Evolutionary conservation across 352 stramenopile genomes (phyloP).

Genomic region (Phytophthora cryptogea): DNA sequence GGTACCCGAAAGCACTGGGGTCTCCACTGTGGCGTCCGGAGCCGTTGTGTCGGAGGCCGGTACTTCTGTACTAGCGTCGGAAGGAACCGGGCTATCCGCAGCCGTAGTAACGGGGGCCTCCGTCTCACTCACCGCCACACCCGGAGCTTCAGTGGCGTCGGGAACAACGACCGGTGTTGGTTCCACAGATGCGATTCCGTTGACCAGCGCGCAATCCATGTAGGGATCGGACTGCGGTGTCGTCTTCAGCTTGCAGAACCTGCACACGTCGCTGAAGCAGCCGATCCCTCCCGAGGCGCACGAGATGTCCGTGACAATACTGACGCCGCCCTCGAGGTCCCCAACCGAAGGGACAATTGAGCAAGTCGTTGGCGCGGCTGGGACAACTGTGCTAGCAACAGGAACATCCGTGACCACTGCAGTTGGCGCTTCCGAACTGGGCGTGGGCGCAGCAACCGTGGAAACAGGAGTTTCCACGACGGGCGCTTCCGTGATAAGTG

Average conservation of each 20-base stretch:
- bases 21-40: background rate
- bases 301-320: slow-evolving; percentile 28
- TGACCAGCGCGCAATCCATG: slow-evolving; percentile 23
- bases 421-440: background rate
- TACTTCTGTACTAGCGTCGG: background rate
- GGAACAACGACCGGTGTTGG: slow-evolving; percentile 1
- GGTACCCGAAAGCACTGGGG: background rate
- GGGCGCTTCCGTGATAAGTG: background rate
- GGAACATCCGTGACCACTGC: background rate
- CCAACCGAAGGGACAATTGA: slow-evolving; percentile 17
- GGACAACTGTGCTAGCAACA: background rate
- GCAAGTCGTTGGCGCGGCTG: slow-evolving; percentile 3
- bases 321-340: slow-evolving; percentile 35
- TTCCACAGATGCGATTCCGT: background rate
- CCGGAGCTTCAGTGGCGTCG: slow-evolving; percentile 2
- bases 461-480: background rate
- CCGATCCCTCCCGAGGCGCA: slow-evolving; percentile 35
- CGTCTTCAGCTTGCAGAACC: slow-evolving; percentile 41
- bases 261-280: slow-evolving; percentile 38
- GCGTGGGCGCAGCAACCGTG: background rate
- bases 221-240: slow-evolving; percentile 29
- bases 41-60: background rate
- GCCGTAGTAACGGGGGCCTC: background rate
- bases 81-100: background rate
- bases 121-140: background rate